Base-by-base conservation (phyloP, 148 eudicot species). In the Rhododendron griersonianum region DNA sequence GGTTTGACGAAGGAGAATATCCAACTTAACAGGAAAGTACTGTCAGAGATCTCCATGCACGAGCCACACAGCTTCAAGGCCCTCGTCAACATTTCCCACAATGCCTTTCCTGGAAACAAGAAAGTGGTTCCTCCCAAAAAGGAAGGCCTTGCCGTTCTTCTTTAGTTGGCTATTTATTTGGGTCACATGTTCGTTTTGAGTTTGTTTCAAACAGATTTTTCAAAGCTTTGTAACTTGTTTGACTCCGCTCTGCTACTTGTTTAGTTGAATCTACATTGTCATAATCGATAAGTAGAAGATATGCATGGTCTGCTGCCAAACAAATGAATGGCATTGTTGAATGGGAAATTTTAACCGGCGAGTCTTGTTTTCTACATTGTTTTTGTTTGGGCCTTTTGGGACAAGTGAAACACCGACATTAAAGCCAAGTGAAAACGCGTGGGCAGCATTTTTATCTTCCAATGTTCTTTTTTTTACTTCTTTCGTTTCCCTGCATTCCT, bases 41-140 rank as follows among this genome's bases (percentile, higher is more conserved):
- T 94, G 75, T 96, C 98, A 6, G 98, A 96, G 86, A 80, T 96
- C 55, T 92, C 98, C 33, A 96, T 94, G 98, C 98, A 94, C 19
- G 98, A 96, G 88, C 98, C 98, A 41, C 88, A 94, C 79, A 96
- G 98, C 88, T 96, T 96, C 90, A 96, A 94, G 90, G 95, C 98
- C 71, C 90, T 94, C 71, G 98, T 94, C 7, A 95, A 96, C 83
- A 80, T 92, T 48, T 96, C 98, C n/a, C 91, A 88, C 48, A 91
- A 11, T 4, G 95, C 98, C 30, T 92, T 91, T 89, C 98, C 98
- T 21, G 96, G 98, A 81, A 96, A 94, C 89, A 93, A 87, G 90
- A 93, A 85, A 83, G 86, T 87, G 5, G 87, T 90, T 25, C 88
- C 90, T 81, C 89, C 98, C 41, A 87, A 91, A 51, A 94, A 95